Evolutionary conservation across 2,329 filamentous ascomycete genomes (phyloP), one percentile per base, ranked within the genome.

Genomic region (Dactylella cylindrospora): DNA sequence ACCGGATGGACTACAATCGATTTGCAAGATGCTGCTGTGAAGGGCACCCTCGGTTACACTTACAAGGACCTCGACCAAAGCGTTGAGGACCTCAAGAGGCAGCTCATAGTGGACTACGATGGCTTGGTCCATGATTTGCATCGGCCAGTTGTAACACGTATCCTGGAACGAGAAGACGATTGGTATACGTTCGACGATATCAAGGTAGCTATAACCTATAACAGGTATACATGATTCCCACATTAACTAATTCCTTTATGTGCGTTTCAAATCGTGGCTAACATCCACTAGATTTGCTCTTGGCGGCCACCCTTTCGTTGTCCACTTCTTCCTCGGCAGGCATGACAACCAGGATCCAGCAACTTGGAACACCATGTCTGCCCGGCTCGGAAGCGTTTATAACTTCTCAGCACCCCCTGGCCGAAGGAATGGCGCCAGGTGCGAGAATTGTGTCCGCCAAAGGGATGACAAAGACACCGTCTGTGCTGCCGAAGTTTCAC

Each of bases 321-420:
- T 46, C 19, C 41, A 46, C 29, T 33, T 46, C 15, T 46, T 46
- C 26, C n/a, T 46, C 3, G 41, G 41, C 6, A 13, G 35, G 10
- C 35, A 15, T 17, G 41, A 46, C 3, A 13, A 33, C n/a, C 12
- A 12, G 1, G 15, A 23, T 15, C 29, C 41, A 5, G 17, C 23
- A n/a, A n/a, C 28, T 9, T 46, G 41, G 41, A 20, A 13, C 26
- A 33, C 17, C 2, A 19, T 31, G 10, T 23, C 13, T 7, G 41
- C 41, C 15, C 15, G 29, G n/a, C 13, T 46, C 3, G 41, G 41
- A 7, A 17, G 20, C 6, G 8, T 33, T 15, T 46, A 15, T 17
- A 46, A 46, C 29, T 46, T 46, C 35, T 20, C 19, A 2, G 13
- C 41, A 3, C 5, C 8, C 6, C 3, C 17, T 10, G n/a, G 23